Base-by-base conservation (phyloP, 73 alveolate genomes). In the Paramecium caudatum region DNA sequence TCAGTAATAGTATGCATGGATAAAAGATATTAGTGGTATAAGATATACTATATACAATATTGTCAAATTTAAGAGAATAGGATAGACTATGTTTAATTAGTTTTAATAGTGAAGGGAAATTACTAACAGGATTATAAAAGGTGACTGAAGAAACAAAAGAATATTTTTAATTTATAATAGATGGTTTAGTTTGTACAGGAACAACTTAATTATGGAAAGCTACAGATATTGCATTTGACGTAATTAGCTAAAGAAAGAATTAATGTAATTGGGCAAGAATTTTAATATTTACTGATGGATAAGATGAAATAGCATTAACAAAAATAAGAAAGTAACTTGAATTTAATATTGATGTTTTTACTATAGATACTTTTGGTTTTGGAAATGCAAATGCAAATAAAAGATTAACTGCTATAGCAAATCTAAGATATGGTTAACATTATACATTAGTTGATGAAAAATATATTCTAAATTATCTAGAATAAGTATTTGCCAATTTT, bases 341-440 rank as follows among this genome's bases (percentile, higher is more conserved):
- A 50, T 85, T 91, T 27, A 19, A 43, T 25, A 70, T 93, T 16
- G 91, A 91, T 70, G 85, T 90, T n/a, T 94, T 92, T 55, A 92
- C 98, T 92, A 85, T 94, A 23, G 97, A 94, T 86, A 78, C 98
- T 23, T 94, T 94, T 91, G 98, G 98, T 2, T 94, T 92, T 50
- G 97, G 97, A 13, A 83, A 82, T 23, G 96, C 46, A 55, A 55
- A 23, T 55, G 80, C 80, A 4, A 55, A 27, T 27, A 55, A 55
- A 55, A 4, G 46, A 55, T 55, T 55, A 55, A 27, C 41, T 1
- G 2, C 80, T 1, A 55, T 55, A 23, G 30, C 80, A 9, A 55
- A 55, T 55, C 21, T 55, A 55, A 55, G 80, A 55, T 55, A 27
- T 55, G 80, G 80, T 3, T 27, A 55, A 23, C 80, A 55, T 27